These are phyloP conservation scores for Angomonas desouzai DNA, from an alignment of 208 protist species.

Conservation along the genomic window DNA sequence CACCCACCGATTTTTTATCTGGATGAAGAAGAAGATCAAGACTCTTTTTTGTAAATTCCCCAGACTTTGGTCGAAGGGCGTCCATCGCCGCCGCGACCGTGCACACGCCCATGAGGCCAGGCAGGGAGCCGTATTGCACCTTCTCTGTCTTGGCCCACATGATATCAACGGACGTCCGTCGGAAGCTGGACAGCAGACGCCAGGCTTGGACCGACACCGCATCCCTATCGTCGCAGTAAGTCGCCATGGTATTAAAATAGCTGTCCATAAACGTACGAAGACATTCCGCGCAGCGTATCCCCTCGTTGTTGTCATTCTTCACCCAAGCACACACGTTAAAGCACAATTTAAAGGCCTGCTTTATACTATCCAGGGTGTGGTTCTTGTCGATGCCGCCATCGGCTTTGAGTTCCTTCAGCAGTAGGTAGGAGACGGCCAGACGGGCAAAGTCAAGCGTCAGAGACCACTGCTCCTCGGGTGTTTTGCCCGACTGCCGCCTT, in stretches of 20 bases:
- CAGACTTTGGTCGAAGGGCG: slow-evolving; percentile 15
- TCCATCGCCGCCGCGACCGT: slow-evolving; percentile 35
- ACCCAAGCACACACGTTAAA: slow-evolving; percentile 80
- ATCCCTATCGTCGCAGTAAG: slow-evolving; percentile 12
- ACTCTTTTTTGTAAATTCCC: background rate
- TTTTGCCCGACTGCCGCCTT: slow-evolving; percentile 31
- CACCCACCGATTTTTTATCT: slow-evolving; percentile 2
- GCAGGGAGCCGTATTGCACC: slow-evolving; percentile 51
- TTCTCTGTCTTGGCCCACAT: slow-evolving; percentile 51
- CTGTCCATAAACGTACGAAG: slow-evolving; percentile 10
- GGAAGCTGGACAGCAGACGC: background rate
- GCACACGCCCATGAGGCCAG: slow-evolving; percentile 51
- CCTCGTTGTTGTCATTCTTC: slow-evolving; percentile 69
- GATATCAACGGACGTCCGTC: slow-evolving; percentile 24
- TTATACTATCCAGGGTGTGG: background rate
- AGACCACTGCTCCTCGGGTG: slow-evolving; percentile 35
- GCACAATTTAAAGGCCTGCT: slow-evolving; percentile 21
- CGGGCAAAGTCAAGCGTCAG: slow-evolving; percentile 27
- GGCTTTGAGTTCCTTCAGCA: background rate
- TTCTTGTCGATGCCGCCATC: background rate
- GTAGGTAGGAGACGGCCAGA: slow-evolving; percentile 2
- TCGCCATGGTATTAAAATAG: slow-evolving; percentile 9
- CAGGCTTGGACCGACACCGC: background rate
- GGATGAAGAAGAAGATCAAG: slow-evolving; percentile 4
- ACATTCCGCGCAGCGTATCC: slow-evolving; percentile 43